Evolutionary conservation across 306 rosid species (phyloP), one percentile per base, ranked within the genome.

Genomic region (Fragaria nilgerrensis): DNA sequence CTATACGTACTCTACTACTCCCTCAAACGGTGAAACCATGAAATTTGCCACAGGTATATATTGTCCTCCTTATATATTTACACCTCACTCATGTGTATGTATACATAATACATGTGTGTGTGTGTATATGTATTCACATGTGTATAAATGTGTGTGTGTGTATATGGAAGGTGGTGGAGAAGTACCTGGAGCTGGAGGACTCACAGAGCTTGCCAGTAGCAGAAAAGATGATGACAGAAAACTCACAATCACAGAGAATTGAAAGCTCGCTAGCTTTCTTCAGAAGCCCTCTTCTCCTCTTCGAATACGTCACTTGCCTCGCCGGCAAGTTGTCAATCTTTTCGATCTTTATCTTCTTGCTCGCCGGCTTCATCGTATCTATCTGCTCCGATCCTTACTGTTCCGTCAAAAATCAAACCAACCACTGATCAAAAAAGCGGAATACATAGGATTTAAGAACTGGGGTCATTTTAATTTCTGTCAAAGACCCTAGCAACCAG

Each of bases 191-290:
- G 68, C 76, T 83, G 45, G 85, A 80, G 75, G 48, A 86, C 48
- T 86, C 83, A 20, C 66, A 77, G 63, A 86, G 86, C 83, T 86
- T 86, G 7, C 85, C 86, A 1, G 89, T 80, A 5, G 89, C 70
- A 22, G 89, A 86, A 77, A 86, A 86, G 70, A 83, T 36, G 50
- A 86, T 22, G 43, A 86, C 81, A 9, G 87, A 82, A 39, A 75
- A 78, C 22, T 86, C 84, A 52, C 83, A 84, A 69, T 86, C 89
- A 68, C 87, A 83, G 36, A 86, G 87, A 63, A 86, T 74, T 4
- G 89, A 83, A 32, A 86, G 81, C 83, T 86, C 89, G 39, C 78
- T 66, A 9, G 89, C 89, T 81, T 86, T 86, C 83, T 80, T 86
- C 43, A 86, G 39, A 66, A 86, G 82, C 77, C 89, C 87, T 72